Conservation (phyloP, 2,329 filamentous ascomycete species). For the Penicillium sp. region DNA sequence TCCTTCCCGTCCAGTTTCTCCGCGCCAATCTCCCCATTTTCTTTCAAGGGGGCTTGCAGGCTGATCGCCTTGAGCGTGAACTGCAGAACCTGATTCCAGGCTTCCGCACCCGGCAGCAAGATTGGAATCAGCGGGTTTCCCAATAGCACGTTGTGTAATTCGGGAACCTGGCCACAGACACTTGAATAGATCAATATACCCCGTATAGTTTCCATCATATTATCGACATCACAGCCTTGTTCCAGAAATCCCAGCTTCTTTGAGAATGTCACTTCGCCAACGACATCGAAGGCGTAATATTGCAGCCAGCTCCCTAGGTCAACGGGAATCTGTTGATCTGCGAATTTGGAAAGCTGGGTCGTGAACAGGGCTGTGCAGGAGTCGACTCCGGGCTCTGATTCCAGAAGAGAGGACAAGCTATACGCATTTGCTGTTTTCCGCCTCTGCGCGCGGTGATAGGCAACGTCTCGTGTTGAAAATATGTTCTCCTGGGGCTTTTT, state of each 20-base stretch:
- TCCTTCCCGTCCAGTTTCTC: constrained; percentile 24
- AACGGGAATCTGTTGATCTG: constrained; percentile 7
- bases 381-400: constrained; percentile 28
- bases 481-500: constrained; percentile 24
- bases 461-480: constrained; percentile 24
- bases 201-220: constrained; percentile 34
- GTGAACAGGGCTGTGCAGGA: constrained; percentile 25
- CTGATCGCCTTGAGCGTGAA: neutral
- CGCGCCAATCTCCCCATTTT: constrained; percentile 27
- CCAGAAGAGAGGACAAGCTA: constrained; percentile 30
- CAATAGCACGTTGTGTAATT: neutral
- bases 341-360: constrained; percentile 15
- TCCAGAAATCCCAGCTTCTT: constrained; percentile 38
- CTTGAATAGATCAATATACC: constrained; percentile 30
- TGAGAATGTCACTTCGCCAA: constrained; percentile 39
- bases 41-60: neutral
- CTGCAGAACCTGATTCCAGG: neutral
- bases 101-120: neutral
- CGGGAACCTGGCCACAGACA: neutral
- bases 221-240: constrained; percentile 33
- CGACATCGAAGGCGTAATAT: constrained; percentile 40
- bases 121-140: neutral
- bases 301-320: constrained; percentile 25
- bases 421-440: constrained; percentile 29
- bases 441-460: constrained; percentile 21